Base-by-base conservation (phyloP, 2,329 filamentous ascomycete species). In the Colletotrichum sp. region DNA sequence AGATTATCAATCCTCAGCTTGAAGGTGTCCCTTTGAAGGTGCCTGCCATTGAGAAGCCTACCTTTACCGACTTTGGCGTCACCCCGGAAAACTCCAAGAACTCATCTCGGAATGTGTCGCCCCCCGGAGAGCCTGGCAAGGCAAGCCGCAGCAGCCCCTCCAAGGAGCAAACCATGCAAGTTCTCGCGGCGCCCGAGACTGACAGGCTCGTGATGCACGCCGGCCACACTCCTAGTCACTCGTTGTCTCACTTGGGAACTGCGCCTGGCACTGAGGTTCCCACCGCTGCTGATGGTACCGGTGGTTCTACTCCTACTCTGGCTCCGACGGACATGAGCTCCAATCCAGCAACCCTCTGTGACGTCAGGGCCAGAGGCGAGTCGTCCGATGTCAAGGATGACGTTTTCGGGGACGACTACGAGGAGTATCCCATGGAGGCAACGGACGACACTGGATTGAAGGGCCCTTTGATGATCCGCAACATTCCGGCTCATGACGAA, bases 221-320 rank as follows among this genome's bases (percentile, higher is more conserved):
- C 24, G 91, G 91, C 2, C 91, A 93, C 81, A 93, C 91, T 3
- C 91, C 91, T 8, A 92, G 88, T 67, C 91, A 92, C 80, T 91
- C 90, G 1, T 83, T 92, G 13, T 91, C 91, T 6, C 82, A 88
- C 3, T 82, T 91, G 18, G 85, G 86, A 8, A 89, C 88, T 12
- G 83, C 86, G 62, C 83, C 84, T 10, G 86, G 86, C 15, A 88
- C 88, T 3, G 85, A 83, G 13, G 82, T 80, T 18, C 79, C 81
- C 9, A 87, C 87, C 39, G 85, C 84, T 16, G 83, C 84, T 52
- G 82, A 80, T 74, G 87, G 85, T 75, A 86, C 84, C 63, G 86
- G 86, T 39, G 81, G 84, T 16, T 82, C 82, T 59, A 88, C 87
- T 72, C 77, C 75, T 62, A 79, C 30, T 49, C 71, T 63, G 30